phyloP scores from a whole-genome alignment of 2,329 filamentous ascomycete genomes.

The Ceratocystis destructans region DNA sequence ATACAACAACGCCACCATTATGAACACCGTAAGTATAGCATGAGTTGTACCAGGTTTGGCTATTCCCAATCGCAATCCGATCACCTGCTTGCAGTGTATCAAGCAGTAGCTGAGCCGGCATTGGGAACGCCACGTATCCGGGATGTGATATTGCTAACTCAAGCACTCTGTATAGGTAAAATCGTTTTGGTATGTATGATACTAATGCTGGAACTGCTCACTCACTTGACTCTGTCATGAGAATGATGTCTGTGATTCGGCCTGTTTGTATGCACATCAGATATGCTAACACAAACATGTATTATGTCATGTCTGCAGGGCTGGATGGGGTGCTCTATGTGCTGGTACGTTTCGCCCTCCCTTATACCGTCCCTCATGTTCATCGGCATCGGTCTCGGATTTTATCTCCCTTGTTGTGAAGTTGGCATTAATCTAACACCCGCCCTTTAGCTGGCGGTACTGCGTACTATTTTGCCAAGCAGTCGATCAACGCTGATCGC shows the following conservation, averaged over 20 bases:
- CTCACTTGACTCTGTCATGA: background rate
- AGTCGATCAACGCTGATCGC: conserved; percentile 83
- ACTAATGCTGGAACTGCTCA: background rate
- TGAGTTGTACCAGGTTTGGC: background rate
- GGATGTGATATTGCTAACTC: conserved; percentile 17
- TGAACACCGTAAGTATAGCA: conserved; percentile 40
- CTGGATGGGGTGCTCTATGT: conserved; percentile 84
- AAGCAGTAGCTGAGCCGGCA: background rate
- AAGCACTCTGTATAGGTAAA: conserved; percentile 34
- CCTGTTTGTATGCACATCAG: background rate
- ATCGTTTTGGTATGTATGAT: conserved; percentile 46
- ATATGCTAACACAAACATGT: conserved; percentile 5
- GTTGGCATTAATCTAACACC: background rate
- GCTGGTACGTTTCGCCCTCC: conserved; percentile 43
- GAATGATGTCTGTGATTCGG: background rate
- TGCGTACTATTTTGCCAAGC: conserved; percentile 93
- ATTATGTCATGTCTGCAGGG: conserved; percentile 36
- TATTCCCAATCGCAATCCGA: too few relatives aligned
- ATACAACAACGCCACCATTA: conserved; percentile 24
- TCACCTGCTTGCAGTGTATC: background rate
- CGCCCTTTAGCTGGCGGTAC: conserved; percentile 59
- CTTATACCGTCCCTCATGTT: background rate
- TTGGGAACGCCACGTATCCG: background rate
- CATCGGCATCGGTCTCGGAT: background rate
- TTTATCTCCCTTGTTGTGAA: background rate